phyloP scores from a whole-genome alignment of 2,329 filamentous ascomycete genomes.

The Colletotrichum chlorophyti region DNA sequence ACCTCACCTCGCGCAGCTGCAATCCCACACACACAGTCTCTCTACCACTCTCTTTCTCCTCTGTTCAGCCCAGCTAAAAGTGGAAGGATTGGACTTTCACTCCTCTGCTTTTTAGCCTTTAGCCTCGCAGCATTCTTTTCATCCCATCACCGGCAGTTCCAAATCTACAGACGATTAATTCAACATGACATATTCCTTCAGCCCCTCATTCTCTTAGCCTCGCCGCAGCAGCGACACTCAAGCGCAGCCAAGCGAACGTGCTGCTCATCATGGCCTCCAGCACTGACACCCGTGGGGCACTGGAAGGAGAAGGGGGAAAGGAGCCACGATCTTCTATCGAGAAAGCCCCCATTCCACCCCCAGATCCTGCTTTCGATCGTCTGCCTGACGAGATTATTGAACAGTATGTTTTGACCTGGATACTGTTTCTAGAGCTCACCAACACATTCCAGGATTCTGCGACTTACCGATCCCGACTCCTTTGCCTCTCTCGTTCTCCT shows the following conservation, averaged over 20 bases:
- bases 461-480: slow-evolving; percentile 63
- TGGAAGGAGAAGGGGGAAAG: not conserved
- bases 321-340: slow-evolving; percentile 37
- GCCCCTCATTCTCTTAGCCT: slow-evolving; percentile 14
- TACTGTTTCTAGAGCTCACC: not conserved
- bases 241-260: not conserved
- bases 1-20: slow-evolving; percentile 3
- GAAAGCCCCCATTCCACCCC: slow-evolving; percentile 39
- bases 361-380: slow-evolving; percentile 54
- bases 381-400: slow-evolving; percentile 75
- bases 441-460: slow-evolving; percentile 60
- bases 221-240: slow-evolving; percentile 2
- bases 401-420: slow-evolving; percentile 57
- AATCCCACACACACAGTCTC: slow-evolving; percentile 9
- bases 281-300: slow-evolving; percentile 1
- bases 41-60: not conserved
- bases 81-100: not conserved
- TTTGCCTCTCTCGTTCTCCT: slow-evolving; percentile 72
- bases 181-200: slow-evolving; percentile 20
- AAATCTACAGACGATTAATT: slow-evolving; percentile 24
- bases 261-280: slow-evolving; percentile 15
- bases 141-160: slow-evolving; percentile 21
- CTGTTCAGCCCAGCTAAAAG: too few species aligned
- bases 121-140: slow-evolving; percentile 9
- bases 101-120: not conserved